A percentile compares a stretch with the other conserved stretches of the same genome.
Evolutionary conservation across 352 stramenopile genomes (phyloP).

Genomic region (Phytophthora uliginosa): DNA sequence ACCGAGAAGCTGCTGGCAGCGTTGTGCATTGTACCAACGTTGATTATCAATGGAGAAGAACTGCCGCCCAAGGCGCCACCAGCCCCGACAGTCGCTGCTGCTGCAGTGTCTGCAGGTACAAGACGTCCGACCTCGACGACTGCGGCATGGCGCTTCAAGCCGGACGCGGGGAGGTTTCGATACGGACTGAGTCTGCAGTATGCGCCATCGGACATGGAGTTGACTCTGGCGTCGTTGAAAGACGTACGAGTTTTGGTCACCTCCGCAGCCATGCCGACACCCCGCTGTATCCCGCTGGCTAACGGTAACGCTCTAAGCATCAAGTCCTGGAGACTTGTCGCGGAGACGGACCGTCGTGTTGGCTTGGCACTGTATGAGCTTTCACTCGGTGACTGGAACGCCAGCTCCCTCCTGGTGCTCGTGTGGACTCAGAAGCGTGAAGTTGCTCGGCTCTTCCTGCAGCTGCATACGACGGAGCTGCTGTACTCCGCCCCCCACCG

Average conservation of each 20-base stretch:
- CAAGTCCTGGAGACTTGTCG: conserved; percentile 48
- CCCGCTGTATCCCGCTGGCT: conserved; percentile 9
- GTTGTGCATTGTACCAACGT: conserved; percentile 38
- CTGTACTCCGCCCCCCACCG: conserved; percentile 52
- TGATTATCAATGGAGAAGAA: conserved; percentile 55
- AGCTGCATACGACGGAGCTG: conserved; percentile 58
- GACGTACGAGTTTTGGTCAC: conserved; percentile 32
- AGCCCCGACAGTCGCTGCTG: conserved; percentile 22
- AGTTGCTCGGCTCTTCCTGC: conserved; percentile 56
- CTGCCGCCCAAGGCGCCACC: conserved; percentile 27
- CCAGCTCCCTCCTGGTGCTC: conserved; percentile 60
- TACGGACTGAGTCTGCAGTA: conserved; percentile 50
- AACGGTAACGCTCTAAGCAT: conserved; percentile 27
- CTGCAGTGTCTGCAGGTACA: conserved; percentile 10
- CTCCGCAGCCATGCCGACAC: conserved; percentile 15
- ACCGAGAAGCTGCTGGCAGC: conserved; percentile 54
- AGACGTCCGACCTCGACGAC: conserved; percentile 2
- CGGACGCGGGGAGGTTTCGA: conserved; percentile 39
- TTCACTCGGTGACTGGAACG: conserved; percentile 41
- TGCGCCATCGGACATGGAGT: conserved; percentile 24
- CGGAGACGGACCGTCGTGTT: conserved; percentile 49
- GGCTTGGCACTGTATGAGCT: conserved; percentile 66
- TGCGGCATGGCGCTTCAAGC: conserved; percentile 31
- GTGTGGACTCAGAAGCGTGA: conserved; percentile 58
- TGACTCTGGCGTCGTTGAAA: conserved; percentile 43